Percentiles rank a stretch among this genome's conserved stretches.
Conservation (phyloP, 108 stramenopile genomes). For the Skeletonema menzelii region DNA sequence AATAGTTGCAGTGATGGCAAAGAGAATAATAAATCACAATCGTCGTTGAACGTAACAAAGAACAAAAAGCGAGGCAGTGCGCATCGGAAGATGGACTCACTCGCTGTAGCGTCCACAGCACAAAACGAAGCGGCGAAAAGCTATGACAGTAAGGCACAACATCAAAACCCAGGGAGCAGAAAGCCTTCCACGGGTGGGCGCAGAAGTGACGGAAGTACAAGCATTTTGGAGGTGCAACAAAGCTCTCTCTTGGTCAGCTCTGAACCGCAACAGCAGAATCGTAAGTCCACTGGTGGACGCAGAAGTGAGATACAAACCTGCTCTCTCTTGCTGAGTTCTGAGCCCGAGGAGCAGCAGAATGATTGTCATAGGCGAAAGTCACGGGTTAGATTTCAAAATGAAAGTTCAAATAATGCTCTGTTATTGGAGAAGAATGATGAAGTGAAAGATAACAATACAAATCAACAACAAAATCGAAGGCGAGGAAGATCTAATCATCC, state of each 20-base stretch:
- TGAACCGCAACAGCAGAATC: neutral
- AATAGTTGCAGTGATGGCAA: neutral
- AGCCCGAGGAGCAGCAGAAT: neutral
- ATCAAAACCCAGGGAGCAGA: neutral
- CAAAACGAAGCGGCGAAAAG: neutral
- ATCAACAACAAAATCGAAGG: conserved; percentile 9
- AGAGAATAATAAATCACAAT: neutral
- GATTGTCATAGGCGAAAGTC: neutral
- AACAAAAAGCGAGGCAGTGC: conserved; percentile 17
- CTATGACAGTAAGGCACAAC: neutral
- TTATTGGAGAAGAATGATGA: neutral
- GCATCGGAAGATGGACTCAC: conserved; percentile 19
- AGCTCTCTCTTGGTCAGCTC: neutral
- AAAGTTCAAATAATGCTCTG: neutral
- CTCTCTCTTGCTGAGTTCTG: neutral
- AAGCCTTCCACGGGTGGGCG: neutral
- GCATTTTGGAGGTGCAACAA: neutral
- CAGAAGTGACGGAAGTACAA: neutral
- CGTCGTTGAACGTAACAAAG: neutral
- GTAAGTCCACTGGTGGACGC: neutral
- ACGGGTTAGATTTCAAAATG: neutral
- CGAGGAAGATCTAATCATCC: conserved; percentile 16
- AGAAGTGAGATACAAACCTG: neutral
- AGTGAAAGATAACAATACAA: neutral
- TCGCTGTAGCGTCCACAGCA: conserved; percentile 1